Conservation (phyloP, 495 filamentous ascomycete species). For the Poronia punctata region DNA sequence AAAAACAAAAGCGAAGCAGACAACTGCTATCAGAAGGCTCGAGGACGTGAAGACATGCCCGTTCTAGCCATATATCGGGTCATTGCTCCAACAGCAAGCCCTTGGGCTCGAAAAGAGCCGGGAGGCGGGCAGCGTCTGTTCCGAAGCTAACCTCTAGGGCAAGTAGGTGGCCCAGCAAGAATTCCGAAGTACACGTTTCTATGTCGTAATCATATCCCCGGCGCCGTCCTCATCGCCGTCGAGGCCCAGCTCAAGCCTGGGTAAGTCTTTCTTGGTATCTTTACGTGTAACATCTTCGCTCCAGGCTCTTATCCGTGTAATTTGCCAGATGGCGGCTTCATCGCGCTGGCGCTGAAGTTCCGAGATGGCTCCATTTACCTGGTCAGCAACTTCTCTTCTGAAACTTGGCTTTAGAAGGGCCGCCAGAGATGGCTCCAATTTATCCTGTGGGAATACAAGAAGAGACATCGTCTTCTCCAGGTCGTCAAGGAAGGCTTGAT, state of each 20-base stretch:
- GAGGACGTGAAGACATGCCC: no score
- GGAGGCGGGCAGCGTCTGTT: no score
- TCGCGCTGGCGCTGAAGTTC: conserved; percentile 59
- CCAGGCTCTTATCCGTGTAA: conserved; percentile 79
- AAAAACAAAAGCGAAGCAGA: no score
- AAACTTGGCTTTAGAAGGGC: conserved; percentile 72
- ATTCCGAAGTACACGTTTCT: no score
- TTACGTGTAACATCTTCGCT: conserved; percentile 67
- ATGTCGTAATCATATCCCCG: conserved; percentile 55
- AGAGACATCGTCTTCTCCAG: conserved; percentile 91
- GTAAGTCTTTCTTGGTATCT: conserved; percentile 67
- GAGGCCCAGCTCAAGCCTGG: conserved; percentile 68
- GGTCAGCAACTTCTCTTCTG: conserved; percentile 69
- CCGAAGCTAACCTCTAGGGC: no score
- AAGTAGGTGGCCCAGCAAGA: no score
- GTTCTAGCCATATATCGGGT: no score
- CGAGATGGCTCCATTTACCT: conserved; percentile 84
- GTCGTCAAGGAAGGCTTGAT: conserved; percentile 74
- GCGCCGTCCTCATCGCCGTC: conserved; percentile 45
- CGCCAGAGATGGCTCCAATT: conserved; percentile 65
- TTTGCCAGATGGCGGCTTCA: conserved; percentile 70
- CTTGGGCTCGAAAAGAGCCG: no score
- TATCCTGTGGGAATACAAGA: conserved; percentile 72
- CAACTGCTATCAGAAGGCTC: no score
- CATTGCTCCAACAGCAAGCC: no score